A percentile compares a stretch with the other conserved stretches of the same genome.
phyloP scores from a whole-genome alignment of 129 eudicot genomes.

The Flaveria sonorensis region DNA sequence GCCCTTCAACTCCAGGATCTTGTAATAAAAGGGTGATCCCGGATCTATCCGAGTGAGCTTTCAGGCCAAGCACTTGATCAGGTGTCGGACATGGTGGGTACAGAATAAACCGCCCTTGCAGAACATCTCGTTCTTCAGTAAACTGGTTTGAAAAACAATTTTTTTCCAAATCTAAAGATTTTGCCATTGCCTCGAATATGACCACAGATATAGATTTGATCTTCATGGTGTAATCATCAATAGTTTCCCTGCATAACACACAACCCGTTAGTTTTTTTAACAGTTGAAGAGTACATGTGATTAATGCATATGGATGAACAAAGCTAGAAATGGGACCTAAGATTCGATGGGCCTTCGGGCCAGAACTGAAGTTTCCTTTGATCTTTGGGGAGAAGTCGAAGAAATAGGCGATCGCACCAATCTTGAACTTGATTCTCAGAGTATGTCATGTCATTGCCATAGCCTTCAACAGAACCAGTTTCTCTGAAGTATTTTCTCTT shows the following conservation, averaged over 20 bases:
- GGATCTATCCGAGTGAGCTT: slow-evolving; percentile 66
- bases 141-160: slow-evolving; percentile 48
- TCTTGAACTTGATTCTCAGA: slow-evolving; percentile 60
- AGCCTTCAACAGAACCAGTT: slow-evolving; percentile 55
- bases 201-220: slow-evolving; percentile 37
- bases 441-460: slow-evolving; percentile 59
- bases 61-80: slow-evolving; percentile 55
- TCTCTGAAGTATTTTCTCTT: slow-evolving; percentile 55
- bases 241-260: slow-evolving; percentile 41
- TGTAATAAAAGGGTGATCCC: slow-evolving; percentile 51
- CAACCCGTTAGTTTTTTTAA: neutral
- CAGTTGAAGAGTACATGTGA: neutral
- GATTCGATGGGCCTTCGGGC: slow-evolving; percentile 51
- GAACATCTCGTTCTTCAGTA: slow-evolving; percentile 37
- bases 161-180: slow-evolving; percentile 49
- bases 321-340: slow-evolving; percentile 37
- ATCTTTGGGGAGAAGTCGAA: slow-evolving; percentile 47
- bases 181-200: slow-evolving; percentile 53
- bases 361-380: slow-evolving; percentile 44
- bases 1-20: slow-evolving; percentile 52
- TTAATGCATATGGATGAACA: neutral
- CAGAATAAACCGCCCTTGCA: slow-evolving; percentile 50
- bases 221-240: slow-evolving; percentile 46
- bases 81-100: slow-evolving; percentile 62
- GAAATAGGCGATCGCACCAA: slow-evolving; percentile 74